Evolutionary conservation across 2,329 filamentous ascomycete genomes (phyloP).

Genomic region (Tolypocladium tropicale): DNA sequence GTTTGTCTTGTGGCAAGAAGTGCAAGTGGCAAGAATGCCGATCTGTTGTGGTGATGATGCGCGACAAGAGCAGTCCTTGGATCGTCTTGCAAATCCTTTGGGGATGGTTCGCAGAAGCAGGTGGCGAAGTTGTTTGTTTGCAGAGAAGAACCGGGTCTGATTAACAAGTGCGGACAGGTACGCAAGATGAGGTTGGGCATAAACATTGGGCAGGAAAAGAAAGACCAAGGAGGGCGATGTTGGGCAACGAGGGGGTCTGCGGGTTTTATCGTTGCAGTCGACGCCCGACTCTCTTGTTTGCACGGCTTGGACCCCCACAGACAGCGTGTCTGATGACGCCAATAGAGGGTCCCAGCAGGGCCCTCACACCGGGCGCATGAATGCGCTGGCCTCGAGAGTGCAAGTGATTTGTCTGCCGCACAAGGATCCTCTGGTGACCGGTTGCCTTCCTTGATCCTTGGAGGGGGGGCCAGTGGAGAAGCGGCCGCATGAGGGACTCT

Average conservation of each 20-base stretch:
- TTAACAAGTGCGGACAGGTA: slow-evolving; percentile 11
- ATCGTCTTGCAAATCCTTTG: slow-evolving; percentile 4
- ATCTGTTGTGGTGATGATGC: slow-evolving; percentile 15
- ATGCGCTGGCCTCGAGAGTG: slow-evolving; percentile 36
- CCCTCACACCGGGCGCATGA: slow-evolving; percentile 36
- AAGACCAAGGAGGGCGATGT: slow-evolving; percentile 17
- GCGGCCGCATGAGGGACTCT: slow-evolving; percentile 24
- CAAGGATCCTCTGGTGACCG: slow-evolving; percentile 24
- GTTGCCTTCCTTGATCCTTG: slow-evolving; percentile 27
- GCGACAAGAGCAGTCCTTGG: slow-evolving; percentile 18
- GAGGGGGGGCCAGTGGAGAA: slow-evolving; percentile 14
- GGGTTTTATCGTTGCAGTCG: slow-evolving; percentile 36
- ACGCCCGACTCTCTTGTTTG: slow-evolving; percentile 13
- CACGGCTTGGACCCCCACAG: slow-evolving; percentile 12
- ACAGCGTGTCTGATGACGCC: slow-evolving; percentile 8
- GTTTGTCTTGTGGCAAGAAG: slow-evolving; percentile 11
- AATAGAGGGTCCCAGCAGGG: slow-evolving; percentile 8
- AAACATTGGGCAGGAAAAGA: slow-evolving; percentile 28
- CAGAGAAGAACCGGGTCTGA: neutral
- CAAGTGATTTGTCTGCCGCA: slow-evolving; percentile 22
- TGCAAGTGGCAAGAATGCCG: slow-evolving; percentile 13
- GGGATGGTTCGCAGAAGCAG: slow-evolving; percentile 10
- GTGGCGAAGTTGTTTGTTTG: slow-evolving; percentile 8
- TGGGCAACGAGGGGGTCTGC: slow-evolving; percentile 34
- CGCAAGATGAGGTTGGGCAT: slow-evolving; percentile 24